phyloP scores from a whole-genome alignment of 306 rosid genomes.

The Oxytropis ochrocephala region DNA sequence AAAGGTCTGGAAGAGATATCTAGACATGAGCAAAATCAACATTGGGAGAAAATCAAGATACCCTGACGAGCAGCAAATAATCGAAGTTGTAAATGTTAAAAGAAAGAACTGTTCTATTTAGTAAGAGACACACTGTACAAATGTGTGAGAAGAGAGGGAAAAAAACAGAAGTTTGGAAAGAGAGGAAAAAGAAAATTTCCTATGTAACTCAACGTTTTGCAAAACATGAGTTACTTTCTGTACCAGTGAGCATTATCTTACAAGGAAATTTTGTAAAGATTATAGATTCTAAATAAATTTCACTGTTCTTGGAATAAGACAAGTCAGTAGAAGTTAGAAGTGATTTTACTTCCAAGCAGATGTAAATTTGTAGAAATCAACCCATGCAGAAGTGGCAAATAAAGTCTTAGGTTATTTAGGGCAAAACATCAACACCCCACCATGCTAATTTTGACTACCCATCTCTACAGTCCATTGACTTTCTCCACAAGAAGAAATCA shows the following conservation, averaged over 20 bases:
- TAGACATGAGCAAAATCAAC: constrained; percentile 2
- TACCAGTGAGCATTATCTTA: not conserved
- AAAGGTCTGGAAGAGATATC: not conserved
- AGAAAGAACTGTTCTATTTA: not conserved
- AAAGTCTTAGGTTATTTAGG: not conserved
- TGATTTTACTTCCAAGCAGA: not conserved
- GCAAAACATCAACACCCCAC: not conserved
- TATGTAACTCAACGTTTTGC: not conserved
- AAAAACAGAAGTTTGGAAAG: not conserved
- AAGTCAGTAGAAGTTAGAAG: not conserved
- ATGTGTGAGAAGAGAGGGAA: not conserved
- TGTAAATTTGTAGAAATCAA: constrained; percentile 1
- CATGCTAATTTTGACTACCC: not conserved
- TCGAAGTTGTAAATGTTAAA: not conserved
- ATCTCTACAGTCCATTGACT: not conserved
- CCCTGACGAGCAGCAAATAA: not conserved
- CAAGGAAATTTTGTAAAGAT: not conserved
- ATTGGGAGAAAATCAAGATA: not conserved
- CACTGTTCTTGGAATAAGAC: not conserved
- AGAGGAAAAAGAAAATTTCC: not conserved
- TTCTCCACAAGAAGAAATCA: not conserved
- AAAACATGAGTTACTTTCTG: no score
- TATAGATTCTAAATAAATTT: not conserved
- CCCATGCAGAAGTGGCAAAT: not conserved
- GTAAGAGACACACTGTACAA: not conserved